Base-by-base conservation (phyloP, 768 basidiomycete genomes). In the Lyophyllum semitale region DNA sequence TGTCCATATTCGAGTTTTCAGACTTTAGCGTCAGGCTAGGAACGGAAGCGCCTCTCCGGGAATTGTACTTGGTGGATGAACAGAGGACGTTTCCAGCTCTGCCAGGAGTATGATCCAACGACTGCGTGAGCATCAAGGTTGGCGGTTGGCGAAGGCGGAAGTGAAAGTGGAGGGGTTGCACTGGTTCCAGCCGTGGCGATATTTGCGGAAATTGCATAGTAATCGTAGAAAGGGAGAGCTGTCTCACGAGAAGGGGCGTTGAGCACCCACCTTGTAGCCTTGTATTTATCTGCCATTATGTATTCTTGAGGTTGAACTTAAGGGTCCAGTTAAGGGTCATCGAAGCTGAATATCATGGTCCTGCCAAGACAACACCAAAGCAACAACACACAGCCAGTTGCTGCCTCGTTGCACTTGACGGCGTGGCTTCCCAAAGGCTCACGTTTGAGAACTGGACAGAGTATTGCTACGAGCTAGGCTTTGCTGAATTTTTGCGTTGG, bases 221-320 rank as follows among this genome's bases (percentile, higher is more conserved):
- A 30, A 53, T 53, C 5, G 41, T 49, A 30, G 30, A 26, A 37
- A 40, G 41, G 41, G 35, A 35, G 29, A 37, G 17, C 12, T 7
- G 48, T 25, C 27, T 17, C 40, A 35, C 26, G 18, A 26, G 7
- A 30, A 25, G 20, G 37, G 32, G 30, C n/a, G 9, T 11, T 33
- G 44, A 41, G 9, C 20, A 22, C 22, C 11, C 30, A 50, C 29
- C 37, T 30, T 27, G 38, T 20, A 44, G 30, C 33, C n/a, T 56
- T 35, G 12, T 30, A 41, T 48, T 57, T 63, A 45, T 59, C 48
- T 53, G 49, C 53, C 47, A 46, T 52, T 44, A 11, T 30, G 29
- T 30, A 11, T 30, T 11, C 6, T 30, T 5, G 29, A 6, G 17
- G 38, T 52, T 22, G 41, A 6, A 29, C 18, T 48, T 49, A 8